Base-by-base conservation (phyloP, 2,329 filamentous ascomycete genomes). In the Colletotrichum incanum region DNA sequence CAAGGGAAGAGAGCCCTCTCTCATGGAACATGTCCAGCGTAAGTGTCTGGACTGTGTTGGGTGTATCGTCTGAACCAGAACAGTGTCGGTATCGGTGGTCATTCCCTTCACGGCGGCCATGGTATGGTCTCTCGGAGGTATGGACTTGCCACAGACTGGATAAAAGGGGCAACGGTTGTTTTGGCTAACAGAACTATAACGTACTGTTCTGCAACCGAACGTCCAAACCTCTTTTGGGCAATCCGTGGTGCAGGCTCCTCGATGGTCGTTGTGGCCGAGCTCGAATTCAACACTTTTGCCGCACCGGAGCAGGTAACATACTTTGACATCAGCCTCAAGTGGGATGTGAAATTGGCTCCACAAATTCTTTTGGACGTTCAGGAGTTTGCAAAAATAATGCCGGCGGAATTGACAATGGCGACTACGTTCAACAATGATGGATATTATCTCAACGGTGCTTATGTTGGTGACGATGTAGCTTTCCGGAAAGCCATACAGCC, bases 11-110 rank as follows among this genome's bases (percentile, higher is more conserved):
- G 77, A 11, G 86, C 84, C 2, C 78, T 89, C 3, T 80, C 84
- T 49, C 86, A 89, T 60, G 86, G 87, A 18, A 87, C 86, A 0
- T 89, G 87, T 73, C 86, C 87, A 3, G 85, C 83, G 86, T 87
- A 75, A 79, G 82, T 73, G 0, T 3, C 9, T 8, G 6, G 6
- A 2, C 31, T 28, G 14, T 3, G 3, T 41, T 3, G 12, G 12
- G 14, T 37, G 11, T 28, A 14, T 0, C 60, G 23, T 39, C 9
- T 12, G 6, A 50, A 11, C 11, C 0, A 31, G 18, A 39, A 8
- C 59, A 81, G 80, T 16, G 84, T 85, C 49, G 84, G 84, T 1
- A 76, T 84, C 12, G 81, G 79, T 5, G 83, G 84, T 2, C 84
- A 85, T 55, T 75, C 79, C 3, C 79, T 84, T 1, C 82, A 84